Base-by-base conservation (phyloP, 1,284 basidiomycete species). In the Austropuccinia psidii region DNA sequence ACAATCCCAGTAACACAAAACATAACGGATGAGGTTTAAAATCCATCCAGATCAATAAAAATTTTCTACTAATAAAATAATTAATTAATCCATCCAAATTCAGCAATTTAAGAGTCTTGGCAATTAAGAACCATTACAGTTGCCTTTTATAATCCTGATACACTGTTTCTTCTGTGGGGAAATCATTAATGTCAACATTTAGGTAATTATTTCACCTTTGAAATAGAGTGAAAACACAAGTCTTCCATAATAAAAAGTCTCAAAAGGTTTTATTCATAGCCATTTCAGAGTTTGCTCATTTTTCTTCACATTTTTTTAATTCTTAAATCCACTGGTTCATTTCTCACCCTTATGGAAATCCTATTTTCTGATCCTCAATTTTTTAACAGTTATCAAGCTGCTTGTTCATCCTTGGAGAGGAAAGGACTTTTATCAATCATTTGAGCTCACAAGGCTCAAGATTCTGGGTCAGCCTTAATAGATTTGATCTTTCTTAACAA, bases 131-230 rank as follows among this genome's bases (percentile, higher is more conserved):
- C n/a, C n/a, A n/a, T n/a, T n/a, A n/a, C n/a, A n/a, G n/a, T n/a
- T n/a, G n/a, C n/a, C n/a, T n/a, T n/a, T n/a, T n/a, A n/a, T n/a
- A n/a, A 91, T 80, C 96, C 95, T 21, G 87, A 88, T 77, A 91
- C 90, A 76, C 86, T 98, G 65, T 89, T 90, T 80, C 86, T 98
- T 69, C 85, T 98, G 24, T 89, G 95, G 61, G 95, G 95, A 27
- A 98, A 98, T 82, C 95, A 98, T 83, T 96, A 98, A 85, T 98
- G 95, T 80, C 87, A 89, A 58, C 93, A 97, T 82, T 84, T 97
- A 74, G 96, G 93, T 11, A 93, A 95, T 82, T 96, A 95, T 82
- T 96, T 97, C 80, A 96, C 93, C 29, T 97, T 96, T 85, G 93
- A 93, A 83, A 88, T 91, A 70, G 93, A 94, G 83, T 93, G 90